Evolutionary conservation across 306 rosid species (phyloP), one percentile per base, ranked within the genome.

Genomic region (Bauhinia variegata): DNA sequence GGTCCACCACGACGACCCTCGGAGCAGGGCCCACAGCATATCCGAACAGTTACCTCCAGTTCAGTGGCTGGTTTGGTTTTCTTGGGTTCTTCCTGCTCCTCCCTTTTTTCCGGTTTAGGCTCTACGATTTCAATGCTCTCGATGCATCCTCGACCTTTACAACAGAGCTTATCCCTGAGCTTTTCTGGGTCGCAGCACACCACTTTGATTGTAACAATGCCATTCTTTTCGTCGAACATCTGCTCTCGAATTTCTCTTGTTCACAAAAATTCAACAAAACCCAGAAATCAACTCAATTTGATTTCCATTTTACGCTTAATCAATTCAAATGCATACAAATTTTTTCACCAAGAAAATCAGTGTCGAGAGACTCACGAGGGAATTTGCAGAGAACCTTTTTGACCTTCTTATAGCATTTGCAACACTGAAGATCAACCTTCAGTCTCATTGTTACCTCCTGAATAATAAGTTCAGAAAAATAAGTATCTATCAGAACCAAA

Each of bases 201-300:
- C 57, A 92, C 98, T 28, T 61, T 87, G 79, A 89, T 84, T 3
- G 13, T 1, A 78, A 92, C 96, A 0, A 7, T 39, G 73, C 83
- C 84, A 4, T 73, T 52, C 77, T 89, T 86, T 33, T 89, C 88
- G n/a, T 84, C 82, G 68, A 65, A 89, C 12, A 28, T 43, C 76
- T 85, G 88, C 75, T 79, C 91, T 78, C 84, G 92, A 80, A 92
- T 88, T 83, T 92, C 98, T 93, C 62, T 78, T 73, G 86, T 85
- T 75, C 84, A 63, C n/a, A 10, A 86, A 81, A 73, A 70, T 6
- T 60, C 52, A 67, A 71, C 38, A 30, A 67, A 18, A 53, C 55
- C 59, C 28, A 48, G 18, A 60, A 10, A 67, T 30, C 31, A 76
- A 83, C 85, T 81, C 67, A 80, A 53, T 63, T 77, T 60, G 61